Percentiles rank a stretch among this genome's conserved stretches.
These are phyloP conservation scores for Boletus sp. DNA, from an alignment of 768 basidiomycete genomes.

Conservation along the genomic window DNA sequence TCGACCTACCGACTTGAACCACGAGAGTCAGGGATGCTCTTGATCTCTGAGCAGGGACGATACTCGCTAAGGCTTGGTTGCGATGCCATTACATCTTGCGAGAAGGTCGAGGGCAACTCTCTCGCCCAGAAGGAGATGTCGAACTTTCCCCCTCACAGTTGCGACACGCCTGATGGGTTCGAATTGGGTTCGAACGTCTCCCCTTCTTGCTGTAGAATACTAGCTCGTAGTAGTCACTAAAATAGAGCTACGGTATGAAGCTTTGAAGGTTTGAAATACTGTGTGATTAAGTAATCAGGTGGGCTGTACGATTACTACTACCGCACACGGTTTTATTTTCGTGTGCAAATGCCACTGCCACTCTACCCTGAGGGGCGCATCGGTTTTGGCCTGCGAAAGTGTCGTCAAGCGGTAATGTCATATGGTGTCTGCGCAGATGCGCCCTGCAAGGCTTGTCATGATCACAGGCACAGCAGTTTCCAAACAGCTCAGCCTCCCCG, in stretches of 20 bases:
- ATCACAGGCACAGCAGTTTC: slow-evolving; percentile 79
- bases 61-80: slow-evolving; percentile 84
- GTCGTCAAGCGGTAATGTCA: too few species aligned
- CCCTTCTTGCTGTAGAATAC: slow-evolving; percentile 55
- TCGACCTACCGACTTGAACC: slow-evolving; percentile 69
- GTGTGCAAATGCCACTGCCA: slow-evolving; percentile 75
- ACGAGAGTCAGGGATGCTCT: background rate
- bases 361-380: too few species aligned
- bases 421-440: too few species aligned
- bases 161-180: slow-evolving; percentile 83
- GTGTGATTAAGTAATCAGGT: too few species aligned
- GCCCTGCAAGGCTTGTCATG: too few species aligned
- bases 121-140: slow-evolving; percentile 88
- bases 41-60: background rate
- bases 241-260: too few species aligned
- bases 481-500: slow-evolving; percentile 82
- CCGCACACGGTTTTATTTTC: too few species aligned
- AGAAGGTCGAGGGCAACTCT: slow-evolving; percentile 90
- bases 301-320: too few species aligned
- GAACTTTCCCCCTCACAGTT: slow-evolving; percentile 85
- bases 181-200: slow-evolving; percentile 74
- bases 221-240: too few species aligned
- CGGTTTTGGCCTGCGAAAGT: too few species aligned
- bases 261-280: too few species aligned
- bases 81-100: slow-evolving; percentile 95